These are phyloP conservation scores for Prunus dulcis DNA, from an alignment of 306 rosid species.

Conservation along the genomic window DNA sequence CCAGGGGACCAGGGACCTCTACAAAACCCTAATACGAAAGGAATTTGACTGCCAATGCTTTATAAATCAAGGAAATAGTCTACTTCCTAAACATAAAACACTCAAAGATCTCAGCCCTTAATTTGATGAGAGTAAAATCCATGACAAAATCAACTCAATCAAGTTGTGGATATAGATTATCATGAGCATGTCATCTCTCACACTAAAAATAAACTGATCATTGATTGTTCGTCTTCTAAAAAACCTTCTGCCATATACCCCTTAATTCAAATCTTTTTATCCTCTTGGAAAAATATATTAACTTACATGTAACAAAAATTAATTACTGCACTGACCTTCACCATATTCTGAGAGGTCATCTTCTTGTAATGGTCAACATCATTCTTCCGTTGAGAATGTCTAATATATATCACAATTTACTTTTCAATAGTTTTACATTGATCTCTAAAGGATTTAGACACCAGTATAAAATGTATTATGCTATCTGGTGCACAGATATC, in stretches of 20 bases:
- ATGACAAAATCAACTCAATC: not conserved
- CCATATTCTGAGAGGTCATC: no score
- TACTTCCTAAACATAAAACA: slow-evolving; percentile 5
- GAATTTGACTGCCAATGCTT: not conserved
- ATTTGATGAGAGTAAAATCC: not conserved
- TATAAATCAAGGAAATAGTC: not conserved
- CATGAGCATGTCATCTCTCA: not conserved
- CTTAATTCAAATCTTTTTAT: not conserved
- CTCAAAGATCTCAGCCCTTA: not conserved
- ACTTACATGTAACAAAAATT: no score
- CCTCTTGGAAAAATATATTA: not conserved
- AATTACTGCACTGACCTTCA: not conserved
- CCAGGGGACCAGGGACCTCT: not conserved
- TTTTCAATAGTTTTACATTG: not conserved
- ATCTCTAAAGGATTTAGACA: not conserved
- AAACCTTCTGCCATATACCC: not conserved
- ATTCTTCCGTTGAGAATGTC: no score
- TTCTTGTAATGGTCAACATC: not conserved
- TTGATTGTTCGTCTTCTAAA: not conserved
- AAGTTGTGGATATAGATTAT: not conserved
- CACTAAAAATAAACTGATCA: not conserved
- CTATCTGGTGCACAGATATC: no score
- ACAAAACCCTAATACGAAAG: not conserved
- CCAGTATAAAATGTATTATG: no score
- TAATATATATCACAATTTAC: no score